Conservation (phyloP, 495 filamentous ascomycete species). For the Hyphodiscus hymeniophilus region DNA sequence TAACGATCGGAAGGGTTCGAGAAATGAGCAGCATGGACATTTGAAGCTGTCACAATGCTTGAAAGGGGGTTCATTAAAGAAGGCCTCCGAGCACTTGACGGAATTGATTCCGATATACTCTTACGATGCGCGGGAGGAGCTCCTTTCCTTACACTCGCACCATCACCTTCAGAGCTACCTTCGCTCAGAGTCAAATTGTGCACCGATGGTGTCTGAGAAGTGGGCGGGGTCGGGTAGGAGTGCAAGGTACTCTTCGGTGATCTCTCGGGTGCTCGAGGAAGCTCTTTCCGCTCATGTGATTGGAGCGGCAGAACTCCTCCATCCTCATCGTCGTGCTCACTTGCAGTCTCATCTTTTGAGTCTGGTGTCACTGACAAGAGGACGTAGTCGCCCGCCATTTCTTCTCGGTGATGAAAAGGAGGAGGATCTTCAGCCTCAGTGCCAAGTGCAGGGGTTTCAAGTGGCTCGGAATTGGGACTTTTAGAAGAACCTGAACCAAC, state of each 20-base stretch:
- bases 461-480: slow-evolving; percentile 34
- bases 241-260: slow-evolving; percentile 30
- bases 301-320: slow-evolving; percentile 41
- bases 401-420: slow-evolving; percentile 10
- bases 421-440: slow-evolving; percentile 20
- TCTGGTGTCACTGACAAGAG: slow-evolving; percentile 29
- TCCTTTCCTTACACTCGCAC: slow-evolving; percentile 21
- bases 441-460: slow-evolving; percentile 34
- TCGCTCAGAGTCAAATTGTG: slow-evolving; percentile 39
- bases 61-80: slow-evolving; percentile 53
- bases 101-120: slow-evolving; percentile 29
- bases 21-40: slow-evolving; percentile 63
- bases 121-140: slow-evolving; percentile 19
- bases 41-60: slow-evolving; percentile 54
- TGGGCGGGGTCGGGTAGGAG: slow-evolving; percentile 49
- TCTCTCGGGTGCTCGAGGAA: slow-evolving; percentile 22
- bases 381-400: slow-evolving; percentile 20
- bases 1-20: slow-evolving; percentile 60
- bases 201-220: slow-evolving; percentile 46
- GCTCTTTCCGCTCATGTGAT: slow-evolving; percentile 38
- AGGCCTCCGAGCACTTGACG: slow-evolving; percentile 32
- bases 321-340: slow-evolving; percentile 7
- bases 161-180: slow-evolving; percentile 34
- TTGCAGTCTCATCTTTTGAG: slow-evolving; percentile 18
- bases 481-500: slow-evolving; percentile 66